A percentile compares a stretch with the other conserved stretches of the same genome.
Conservation (phyloP, 148 eudicot species). For the Bassia scoparia region DNA sequence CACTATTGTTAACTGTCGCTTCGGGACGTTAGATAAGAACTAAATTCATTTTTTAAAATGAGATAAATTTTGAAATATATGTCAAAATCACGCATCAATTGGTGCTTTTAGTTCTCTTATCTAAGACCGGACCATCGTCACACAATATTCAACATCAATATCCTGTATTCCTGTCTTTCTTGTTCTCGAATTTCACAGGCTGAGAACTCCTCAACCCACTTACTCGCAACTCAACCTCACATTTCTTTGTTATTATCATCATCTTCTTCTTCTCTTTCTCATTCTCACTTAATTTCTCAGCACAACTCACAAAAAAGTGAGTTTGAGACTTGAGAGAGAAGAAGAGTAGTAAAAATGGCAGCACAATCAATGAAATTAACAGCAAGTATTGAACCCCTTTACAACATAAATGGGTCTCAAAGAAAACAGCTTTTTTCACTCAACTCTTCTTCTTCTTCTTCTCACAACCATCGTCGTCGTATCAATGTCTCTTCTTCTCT, state of each 20-base stretch:
- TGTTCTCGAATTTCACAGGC: not conserved
- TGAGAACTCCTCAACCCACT: not conserved
- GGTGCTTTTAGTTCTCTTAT: too few species aligned
- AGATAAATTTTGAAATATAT: too few species aligned
- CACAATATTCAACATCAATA: too few species aligned
- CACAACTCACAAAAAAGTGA: constrained; percentile 3
- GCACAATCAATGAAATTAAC: constrained; percentile 28
- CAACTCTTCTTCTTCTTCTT: constrained; percentile 26
- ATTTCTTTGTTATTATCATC: not conserved
- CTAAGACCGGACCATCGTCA: too few species aligned
- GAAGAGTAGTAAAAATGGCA: constrained; percentile 23
- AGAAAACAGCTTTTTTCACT: constrained; percentile 18
- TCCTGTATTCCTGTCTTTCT: not conserved
- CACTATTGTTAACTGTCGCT: too few species aligned
- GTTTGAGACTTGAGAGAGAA: not conserved
- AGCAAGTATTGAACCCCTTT: constrained; percentile 31
- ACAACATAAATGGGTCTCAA: constrained; percentile 46
- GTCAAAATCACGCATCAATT: too few species aligned
- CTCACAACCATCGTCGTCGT: constrained; percentile 28
- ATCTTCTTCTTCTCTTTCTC: not conserved
- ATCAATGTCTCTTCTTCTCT: constrained; percentile 32
- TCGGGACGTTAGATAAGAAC: too few species aligned
- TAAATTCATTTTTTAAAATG: too few species aligned
- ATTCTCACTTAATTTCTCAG: not conserved
- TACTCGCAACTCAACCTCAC: constrained; percentile 27